Base-by-base conservation (phyloP, 1,284 basidiomycete species). In the Ganoderma multipileum region DNA sequence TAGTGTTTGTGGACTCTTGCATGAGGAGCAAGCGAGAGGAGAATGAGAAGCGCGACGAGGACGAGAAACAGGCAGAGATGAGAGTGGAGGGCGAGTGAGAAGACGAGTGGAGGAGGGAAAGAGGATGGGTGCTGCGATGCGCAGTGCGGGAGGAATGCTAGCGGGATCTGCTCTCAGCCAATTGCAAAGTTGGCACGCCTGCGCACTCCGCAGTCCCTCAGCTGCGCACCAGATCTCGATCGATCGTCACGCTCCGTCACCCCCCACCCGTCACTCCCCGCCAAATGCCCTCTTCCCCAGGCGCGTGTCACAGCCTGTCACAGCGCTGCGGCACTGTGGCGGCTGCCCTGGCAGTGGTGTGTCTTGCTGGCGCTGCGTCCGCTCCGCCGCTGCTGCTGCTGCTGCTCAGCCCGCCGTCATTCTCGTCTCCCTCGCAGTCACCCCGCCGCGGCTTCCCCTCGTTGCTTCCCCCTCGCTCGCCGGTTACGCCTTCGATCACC, bases 121-220 rank as follows among this genome's bases (percentile, higher is more conserved):
- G 76, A 71, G 71, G 71, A 64, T 61, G 75, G 70, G 68, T 73
- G 73, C 75, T 74, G 75, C 74, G 76, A 76, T 76, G 74, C 75
- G 75, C 67, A 70, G 74, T 69, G 75, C 69, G 66, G 66, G 73
- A 74, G 71, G 70, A 72, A 70, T 68, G 71, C 67, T 70, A 73
- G 67, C 68, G 70, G 73, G 72, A 71, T 71, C 73, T 71, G 64
- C 71, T 67, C 70, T 70, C 68, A 73, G 70, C 71, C 72, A 76
- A 74, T 75, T 71, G 69, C 72, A 69, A 67, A 68, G 65, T 69
- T 67, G 65, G 58, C 61, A 64, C 65, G 68, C 67, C 71, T 72
- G 71, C 71, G 71, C 70, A 71, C 70, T 74, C 74, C 72, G 71
- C 73, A 75, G 71, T 68, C 71, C 66, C 59, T 65, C 73, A 68